These are phyloP conservation scores for Colletotrichum brevisporum DNA, from an alignment of 2,329 filamentous ascomycete genomes.

Conservation along the genomic window DNA sequence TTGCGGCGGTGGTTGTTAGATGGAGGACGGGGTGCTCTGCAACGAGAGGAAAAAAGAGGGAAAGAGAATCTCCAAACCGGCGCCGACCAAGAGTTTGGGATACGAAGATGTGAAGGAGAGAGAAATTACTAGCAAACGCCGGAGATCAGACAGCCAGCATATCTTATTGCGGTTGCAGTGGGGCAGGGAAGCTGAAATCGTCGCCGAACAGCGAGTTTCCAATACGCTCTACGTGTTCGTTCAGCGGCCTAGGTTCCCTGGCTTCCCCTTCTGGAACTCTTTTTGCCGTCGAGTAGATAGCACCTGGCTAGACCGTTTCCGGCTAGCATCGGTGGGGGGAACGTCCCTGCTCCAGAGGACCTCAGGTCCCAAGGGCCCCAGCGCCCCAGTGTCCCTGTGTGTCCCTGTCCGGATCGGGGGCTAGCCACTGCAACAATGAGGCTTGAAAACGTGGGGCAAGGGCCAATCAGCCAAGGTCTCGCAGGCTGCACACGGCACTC, in stretches of 20 bases:
- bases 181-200: slow-evolving; percentile 40
- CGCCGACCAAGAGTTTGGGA: slow-evolving; percentile 16
- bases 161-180: slow-evolving; percentile 41
- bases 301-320: slow-evolving; percentile 21
- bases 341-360: slow-evolving; percentile 27
- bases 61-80: slow-evolving; percentile 17
- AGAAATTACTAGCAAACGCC: slow-evolving; percentile 35
- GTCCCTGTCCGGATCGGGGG: slow-evolving; percentile 30
- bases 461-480: slow-evolving; percentile 25
- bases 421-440: slow-evolving; percentile 29
- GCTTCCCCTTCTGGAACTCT: slow-evolving; percentile 39
- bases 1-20: slow-evolving; percentile 3
- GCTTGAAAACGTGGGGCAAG: slow-evolving; percentile 38
- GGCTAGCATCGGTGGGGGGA: slow-evolving; percentile 33
- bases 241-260: slow-evolving; percentile 36
- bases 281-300: slow-evolving; percentile 36
- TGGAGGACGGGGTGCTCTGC: slow-evolving; percentile 6
- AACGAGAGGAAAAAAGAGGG: background rate
- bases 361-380: slow-evolving; percentile 26
- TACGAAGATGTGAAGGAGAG: slow-evolving; percentile 25
- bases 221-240: slow-evolving; percentile 44
- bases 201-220: slow-evolving; percentile 40
- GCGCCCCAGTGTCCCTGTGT: slow-evolving; percentile 22
- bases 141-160: slow-evolving; percentile 35
- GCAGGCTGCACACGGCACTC: slow-evolving; percentile 27